Percentiles rank a stretch among this genome's conserved stretches.
phyloP scores from a whole-genome alignment of 495 filamentous ascomycete genomes.

The Aspergillus cavernicola region DNA sequence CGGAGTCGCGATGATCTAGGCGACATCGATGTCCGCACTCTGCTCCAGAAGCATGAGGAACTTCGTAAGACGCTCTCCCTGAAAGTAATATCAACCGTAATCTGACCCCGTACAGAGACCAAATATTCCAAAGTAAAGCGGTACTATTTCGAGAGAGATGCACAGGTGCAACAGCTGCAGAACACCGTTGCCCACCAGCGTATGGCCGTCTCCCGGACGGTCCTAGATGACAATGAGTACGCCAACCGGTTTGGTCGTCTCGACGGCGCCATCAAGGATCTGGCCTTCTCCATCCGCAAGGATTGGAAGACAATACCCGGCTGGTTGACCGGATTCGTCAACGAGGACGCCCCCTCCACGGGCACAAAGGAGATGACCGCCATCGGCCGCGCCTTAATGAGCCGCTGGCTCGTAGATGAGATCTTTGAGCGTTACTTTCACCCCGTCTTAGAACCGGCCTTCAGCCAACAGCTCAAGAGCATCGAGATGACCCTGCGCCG shows the following conservation, averaged over 20 bases:
- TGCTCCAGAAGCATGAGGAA: slow-evolving; percentile 56
- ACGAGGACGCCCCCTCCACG: slow-evolving; percentile 71
- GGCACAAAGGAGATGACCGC: slow-evolving; percentile 97
- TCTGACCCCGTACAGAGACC: slow-evolving; percentile 51
- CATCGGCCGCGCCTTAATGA: slow-evolving; percentile 85
- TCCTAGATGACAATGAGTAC: slow-evolving; percentile 95
- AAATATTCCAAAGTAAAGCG: slow-evolving; percentile 99
- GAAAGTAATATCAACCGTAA: slow-evolving; percentile 4
- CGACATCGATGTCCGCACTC: slow-evolving; percentile 43
- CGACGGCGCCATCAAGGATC: slow-evolving; percentile 90
- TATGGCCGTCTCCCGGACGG: slow-evolving; percentile 89
- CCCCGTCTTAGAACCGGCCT: slow-evolving; percentile 68
- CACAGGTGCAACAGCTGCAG: slow-evolving; percentile 91
- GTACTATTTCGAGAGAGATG: slow-evolving; percentile 93
- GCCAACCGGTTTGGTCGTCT: slow-evolving; percentile 83
- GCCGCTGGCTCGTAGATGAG: slow-evolving; percentile 87
- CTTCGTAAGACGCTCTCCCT: slow-evolving; percentile 57
- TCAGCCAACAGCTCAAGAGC: slow-evolving; percentile 74
- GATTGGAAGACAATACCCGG: slow-evolving; percentile 77
- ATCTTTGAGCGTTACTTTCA: slow-evolving; percentile 91
- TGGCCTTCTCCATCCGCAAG: slow-evolving; percentile 92
- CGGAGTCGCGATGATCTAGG: slow-evolving; percentile 51
- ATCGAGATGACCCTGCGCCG: slow-evolving; percentile 88
- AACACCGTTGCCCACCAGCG: slow-evolving; percentile 95
- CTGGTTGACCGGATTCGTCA: slow-evolving; percentile 77